Conservation (phyloP, 2,329 filamentous ascomycete genomes). For the Bertia moriformis region DNA sequence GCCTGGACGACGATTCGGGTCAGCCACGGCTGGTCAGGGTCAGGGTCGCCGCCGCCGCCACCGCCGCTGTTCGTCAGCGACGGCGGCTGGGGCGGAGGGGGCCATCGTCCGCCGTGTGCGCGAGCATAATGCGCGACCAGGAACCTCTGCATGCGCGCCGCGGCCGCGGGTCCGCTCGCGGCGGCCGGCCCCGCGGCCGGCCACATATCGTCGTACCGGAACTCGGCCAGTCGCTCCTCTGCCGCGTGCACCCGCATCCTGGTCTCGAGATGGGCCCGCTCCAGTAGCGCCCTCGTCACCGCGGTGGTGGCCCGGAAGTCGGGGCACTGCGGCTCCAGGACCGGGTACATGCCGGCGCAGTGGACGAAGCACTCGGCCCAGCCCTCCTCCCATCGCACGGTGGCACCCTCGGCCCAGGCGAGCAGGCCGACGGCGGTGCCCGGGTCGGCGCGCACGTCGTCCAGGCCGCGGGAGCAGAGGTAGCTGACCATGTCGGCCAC, state of each 20-base stretch:
- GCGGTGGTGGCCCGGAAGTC: constrained; percentile 45
- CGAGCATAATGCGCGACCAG: constrained; percentile 40
- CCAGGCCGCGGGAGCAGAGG: constrained; percentile 39
- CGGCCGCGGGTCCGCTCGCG: constrained; percentile 25
- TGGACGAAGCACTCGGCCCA: constrained; percentile 57
- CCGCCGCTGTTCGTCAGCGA: too few species aligned
- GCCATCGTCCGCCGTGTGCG: constrained; percentile 48
- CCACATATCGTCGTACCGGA: constrained; percentile 51
- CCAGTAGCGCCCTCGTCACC: constrained; percentile 47
- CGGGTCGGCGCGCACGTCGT: constrained; percentile 47
- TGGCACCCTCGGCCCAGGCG: constrained; percentile 49
- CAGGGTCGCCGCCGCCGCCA: constrained; percentile 9
- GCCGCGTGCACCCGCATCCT: constrained; percentile 47
- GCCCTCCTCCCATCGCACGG: constrained; percentile 49
- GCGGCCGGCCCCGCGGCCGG: constrained; percentile 17
- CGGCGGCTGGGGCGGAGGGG: constrained; percentile 31
- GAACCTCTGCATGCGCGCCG: constrained; percentile 46
- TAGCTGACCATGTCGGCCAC: constrained; percentile 47
- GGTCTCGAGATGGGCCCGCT: constrained; percentile 44
- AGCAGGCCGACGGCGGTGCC: constrained; percentile 45
- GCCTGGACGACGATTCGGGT: constrained; percentile 38
- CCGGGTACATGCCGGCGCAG: constrained; percentile 46
- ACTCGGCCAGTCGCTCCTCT: constrained; percentile 42
- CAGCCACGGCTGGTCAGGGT: constrained; percentile 39
- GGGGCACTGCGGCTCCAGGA: constrained; percentile 30